Evolutionary conservation across 2,329 filamentous ascomycete genomes (phyloP).

Genomic region (Xylariaceae sp.): DNA sequence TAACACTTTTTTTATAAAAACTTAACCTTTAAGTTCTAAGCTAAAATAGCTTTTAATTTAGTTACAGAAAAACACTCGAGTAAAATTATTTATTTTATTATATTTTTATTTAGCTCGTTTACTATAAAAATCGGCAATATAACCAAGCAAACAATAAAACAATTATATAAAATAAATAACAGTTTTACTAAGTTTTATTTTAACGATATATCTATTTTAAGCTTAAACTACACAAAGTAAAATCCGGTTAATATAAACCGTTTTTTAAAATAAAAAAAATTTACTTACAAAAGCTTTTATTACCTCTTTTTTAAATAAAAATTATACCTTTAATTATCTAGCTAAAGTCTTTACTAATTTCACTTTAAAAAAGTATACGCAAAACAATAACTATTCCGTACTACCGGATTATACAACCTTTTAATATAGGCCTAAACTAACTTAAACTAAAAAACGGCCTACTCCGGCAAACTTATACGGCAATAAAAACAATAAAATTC

Average conservation of each 20-base stretch:
- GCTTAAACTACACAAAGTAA: neutral
- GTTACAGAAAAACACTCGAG: too few relatives aligned
- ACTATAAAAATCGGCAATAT: too few relatives aligned
- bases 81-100: too few relatives aligned
- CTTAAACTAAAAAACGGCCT: neutral
- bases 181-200: neutral
- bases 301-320: neutral
- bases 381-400: neutral
- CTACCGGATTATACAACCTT: neutral
- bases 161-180: too few relatives aligned
- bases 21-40: too few relatives aligned
- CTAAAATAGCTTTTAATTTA: too few relatives aligned
- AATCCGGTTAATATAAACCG: neutral
- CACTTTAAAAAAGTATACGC: neutral
- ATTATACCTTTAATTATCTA: neutral
- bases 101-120: too few relatives aligned
- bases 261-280: neutral
- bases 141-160: too few relatives aligned
- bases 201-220: neutral
- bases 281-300: neutral
- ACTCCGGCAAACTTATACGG: neutral
- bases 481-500: constrained; percentile 2
- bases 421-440: neutral
- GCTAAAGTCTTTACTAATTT: neutral
- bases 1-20: too few relatives aligned